A percentile compares a stretch with the other conserved stretches of the same genome.
phyloP scores from a whole-genome alignment of 257 asterid genomes.

The Solanum stenotomum region DNA sequence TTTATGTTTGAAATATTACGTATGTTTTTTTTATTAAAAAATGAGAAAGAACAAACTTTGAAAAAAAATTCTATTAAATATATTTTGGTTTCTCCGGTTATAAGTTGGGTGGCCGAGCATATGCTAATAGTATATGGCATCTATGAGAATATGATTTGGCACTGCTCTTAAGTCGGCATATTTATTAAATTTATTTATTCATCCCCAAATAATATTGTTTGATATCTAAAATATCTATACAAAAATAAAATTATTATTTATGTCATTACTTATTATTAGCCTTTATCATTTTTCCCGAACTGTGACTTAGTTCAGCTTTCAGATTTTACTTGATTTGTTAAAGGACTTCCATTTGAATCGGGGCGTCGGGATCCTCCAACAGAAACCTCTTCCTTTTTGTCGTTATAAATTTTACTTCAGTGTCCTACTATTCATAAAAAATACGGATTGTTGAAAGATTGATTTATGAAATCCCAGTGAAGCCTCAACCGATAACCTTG shows the following conservation, averaged over 20 bases:
- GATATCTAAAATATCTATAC: background rate
- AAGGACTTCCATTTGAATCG: too few relatives aligned
- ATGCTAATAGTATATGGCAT: background rate
- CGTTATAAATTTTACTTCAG: too few relatives aligned
- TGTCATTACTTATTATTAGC: background rate
- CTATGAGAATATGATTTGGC: background rate
- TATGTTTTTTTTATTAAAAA: background rate
- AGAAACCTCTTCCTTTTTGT: too few relatives aligned
- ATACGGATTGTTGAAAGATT: too few relatives aligned
- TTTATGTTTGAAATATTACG: background rate
- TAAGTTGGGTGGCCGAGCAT: background rate
- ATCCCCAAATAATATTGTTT: background rate
- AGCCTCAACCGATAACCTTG: too few relatives aligned
- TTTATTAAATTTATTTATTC: too few relatives aligned
- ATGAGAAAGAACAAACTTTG: background rate
- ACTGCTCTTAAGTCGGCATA: background rate
- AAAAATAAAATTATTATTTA: too few relatives aligned
- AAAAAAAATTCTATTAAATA: too few relatives aligned
- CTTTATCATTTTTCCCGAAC: background rate
- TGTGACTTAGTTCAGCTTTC: background rate
- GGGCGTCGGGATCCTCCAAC: too few relatives aligned
- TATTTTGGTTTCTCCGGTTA: background rate
- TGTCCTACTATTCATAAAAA: too few relatives aligned
- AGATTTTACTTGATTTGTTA: background rate
- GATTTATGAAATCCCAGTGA: too few relatives aligned